phyloP scores from a whole-genome alignment of 495 filamentous ascomycete genomes.

The Talaromyces proteolyticus region DNA sequence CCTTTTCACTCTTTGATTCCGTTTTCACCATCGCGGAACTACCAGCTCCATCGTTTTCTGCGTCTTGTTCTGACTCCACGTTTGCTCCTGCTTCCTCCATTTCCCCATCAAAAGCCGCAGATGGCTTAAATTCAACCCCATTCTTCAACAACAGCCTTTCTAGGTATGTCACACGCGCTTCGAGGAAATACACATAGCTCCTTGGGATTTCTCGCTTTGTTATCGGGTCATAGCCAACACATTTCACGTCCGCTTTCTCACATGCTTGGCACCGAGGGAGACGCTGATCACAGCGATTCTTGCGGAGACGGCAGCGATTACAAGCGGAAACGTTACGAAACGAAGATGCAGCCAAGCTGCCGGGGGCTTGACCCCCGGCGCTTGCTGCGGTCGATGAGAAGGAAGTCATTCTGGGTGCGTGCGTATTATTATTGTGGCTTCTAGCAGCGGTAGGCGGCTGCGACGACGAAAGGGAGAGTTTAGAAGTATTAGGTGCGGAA shows the following conservation, averaged over 20 bases:
- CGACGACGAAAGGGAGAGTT: not conserved
- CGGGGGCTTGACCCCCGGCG: slow-evolving; percentile 8
- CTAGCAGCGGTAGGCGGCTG: not conserved
- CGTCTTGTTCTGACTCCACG: slow-evolving; percentile 27
- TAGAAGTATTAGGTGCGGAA: slow-evolving; percentile 9
- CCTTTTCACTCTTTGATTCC: slow-evolving; percentile 18
- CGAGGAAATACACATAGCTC: slow-evolving; percentile 93
- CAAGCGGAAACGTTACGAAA: slow-evolving; percentile 96
- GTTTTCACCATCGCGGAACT: slow-evolving; percentile 15
- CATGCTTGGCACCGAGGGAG: slow-evolving; percentile 86
- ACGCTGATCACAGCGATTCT: slow-evolving; percentile 91
- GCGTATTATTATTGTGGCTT: slow-evolving; percentile 9
- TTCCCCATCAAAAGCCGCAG: slow-evolving; percentile 73
- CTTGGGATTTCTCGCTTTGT: slow-evolving; percentile 91
- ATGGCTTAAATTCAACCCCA: slow-evolving; percentile 63
- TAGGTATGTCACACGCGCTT: slow-evolving; percentile 76
- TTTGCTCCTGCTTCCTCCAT: slow-evolving; percentile 30
- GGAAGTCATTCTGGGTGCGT: slow-evolving; percentile 9
- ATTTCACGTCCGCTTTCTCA: slow-evolving; percentile 82
- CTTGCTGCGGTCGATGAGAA: slow-evolving; percentile 14
- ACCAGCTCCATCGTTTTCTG: slow-evolving; percentile 12
- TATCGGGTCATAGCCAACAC: slow-evolving; percentile 93
- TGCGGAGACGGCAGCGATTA: slow-evolving; percentile 85
- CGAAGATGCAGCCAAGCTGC: slow-evolving; percentile 40
- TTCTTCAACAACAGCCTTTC: slow-evolving; percentile 70